Evolutionary conservation across 495 filamentous ascomycete genomes (phyloP).

Genomic region (Hyaloscypha bicolor): DNA sequence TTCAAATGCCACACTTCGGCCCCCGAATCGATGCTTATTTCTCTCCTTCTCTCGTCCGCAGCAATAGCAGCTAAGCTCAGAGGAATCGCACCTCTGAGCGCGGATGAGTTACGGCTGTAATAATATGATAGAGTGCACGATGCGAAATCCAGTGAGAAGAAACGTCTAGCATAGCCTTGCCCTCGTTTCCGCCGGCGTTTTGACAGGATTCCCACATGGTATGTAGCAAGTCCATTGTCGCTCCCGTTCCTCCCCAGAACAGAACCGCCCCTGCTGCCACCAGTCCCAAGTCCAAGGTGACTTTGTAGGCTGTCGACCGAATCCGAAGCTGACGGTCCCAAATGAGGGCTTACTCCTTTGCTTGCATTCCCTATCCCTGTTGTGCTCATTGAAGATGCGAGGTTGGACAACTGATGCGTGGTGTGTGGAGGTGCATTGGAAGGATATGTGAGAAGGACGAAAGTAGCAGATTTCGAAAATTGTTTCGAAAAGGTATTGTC

Average conservation of each 20-base stretch:
- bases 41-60: slow-evolving; percentile 79
- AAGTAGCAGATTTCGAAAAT: slow-evolving; percentile 89
- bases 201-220: slow-evolving; percentile 79
- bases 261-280: slow-evolving; percentile 27
- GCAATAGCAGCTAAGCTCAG: slow-evolving; percentile 88
- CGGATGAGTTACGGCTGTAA: slow-evolving; percentile 86
- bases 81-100: slow-evolving; percentile 88
- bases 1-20: slow-evolving; percentile 97
- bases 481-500: slow-evolving; percentile 99
- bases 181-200: slow-evolving; percentile 92
- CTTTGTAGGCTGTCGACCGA: slow-evolving; percentile 61
- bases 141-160: slow-evolving; percentile 91
- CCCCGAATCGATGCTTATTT: slow-evolving; percentile 96
- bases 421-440: slow-evolving; percentile 80
- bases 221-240: slow-evolving; percentile 40
- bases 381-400: slow-evolving; percentile 55
- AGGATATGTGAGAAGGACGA: slow-evolving; percentile 92
- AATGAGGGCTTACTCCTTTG: slow-evolving; percentile 38
- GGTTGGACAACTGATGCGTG: slow-evolving; percentile 56
- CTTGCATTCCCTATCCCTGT: slow-evolving; percentile 38
- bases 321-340: slow-evolving; percentile 45
- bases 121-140: slow-evolving; percentile 95
- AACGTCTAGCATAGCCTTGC: slow-evolving; percentile 89
- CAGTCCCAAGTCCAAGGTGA: slow-evolving; percentile 32
- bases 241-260: slow-evolving; percentile 27